Base-by-base conservation (phyloP, 2,329 filamentous ascomycete species). In the Sclerotinia subarctica region DNA sequence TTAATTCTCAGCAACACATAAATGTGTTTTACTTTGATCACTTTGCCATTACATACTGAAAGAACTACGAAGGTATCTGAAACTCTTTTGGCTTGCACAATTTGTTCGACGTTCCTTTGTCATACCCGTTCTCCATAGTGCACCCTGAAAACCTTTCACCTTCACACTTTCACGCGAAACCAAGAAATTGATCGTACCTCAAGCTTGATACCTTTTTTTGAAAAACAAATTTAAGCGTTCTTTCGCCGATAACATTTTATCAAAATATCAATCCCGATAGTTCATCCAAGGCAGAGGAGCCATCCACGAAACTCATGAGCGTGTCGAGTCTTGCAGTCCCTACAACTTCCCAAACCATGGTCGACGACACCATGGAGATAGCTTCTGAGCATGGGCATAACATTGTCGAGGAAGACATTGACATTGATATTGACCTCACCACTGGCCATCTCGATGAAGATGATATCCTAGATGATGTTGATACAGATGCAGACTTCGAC, bases 371-470 rank as follows among this genome's bases (percentile, higher is more conserved):
- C 67, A 86, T 86, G 85, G 84, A 87, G 70, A 80, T 88, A 74
- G 80, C 84, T 73, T 80, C 83, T 53, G 80, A 82, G 32, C 74
- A 77, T 68, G 81, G 79, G 58, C 77, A 74, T 29, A 70, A 74
- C 63, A 73, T 69, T 59, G 74, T 76, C 54, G 82, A 84, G 65
- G 80, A 80, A 64, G 83, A 86, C 67, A 84, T 85, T 66, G 85
- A 87, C 68, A 86, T 89, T 69, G 86, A 89, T 72, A 81, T 89
- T 69, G 86, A 87, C 72, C 76, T 83, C 69, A 78, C 80, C 73
- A 77, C 74, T 57, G 77, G 75, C 21, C 73, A 75, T 42, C 76
- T 78, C 35, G 82, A 88, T 69, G 84, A 87, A 72, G 83, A 87
- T 71, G 81, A 82, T 68, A 85, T 87, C 65, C 80, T 86, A 60